Conservation (phyloP, 106 monocot genomes). For the Platanthera guangdongensis region DNA sequence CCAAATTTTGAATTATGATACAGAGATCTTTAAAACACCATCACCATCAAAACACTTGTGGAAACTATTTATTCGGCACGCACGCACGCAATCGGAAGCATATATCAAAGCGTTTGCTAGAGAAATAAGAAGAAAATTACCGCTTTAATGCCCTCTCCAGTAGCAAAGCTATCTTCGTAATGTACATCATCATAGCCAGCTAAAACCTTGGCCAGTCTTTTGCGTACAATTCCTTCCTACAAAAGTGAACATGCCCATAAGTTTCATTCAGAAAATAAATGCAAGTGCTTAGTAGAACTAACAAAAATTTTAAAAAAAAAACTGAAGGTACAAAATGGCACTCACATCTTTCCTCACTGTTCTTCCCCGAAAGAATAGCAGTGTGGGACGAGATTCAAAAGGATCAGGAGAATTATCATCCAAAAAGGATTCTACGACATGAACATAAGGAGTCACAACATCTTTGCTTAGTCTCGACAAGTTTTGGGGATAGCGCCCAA, state of each 20-base stretch:
- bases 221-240: slow-evolving; percentile 81
- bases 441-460: slow-evolving; percentile 83
- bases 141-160: slow-evolving; percentile 70
- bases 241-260: slow-evolving; percentile 10
- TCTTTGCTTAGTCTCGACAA: slow-evolving; percentile 72
- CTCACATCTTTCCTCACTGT: slow-evolving; percentile 83
- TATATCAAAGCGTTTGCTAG: background rate
- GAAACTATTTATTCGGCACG: no score
- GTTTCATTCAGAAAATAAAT: background rate
- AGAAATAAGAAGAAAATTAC: slow-evolving; percentile 29
- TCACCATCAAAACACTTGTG: background rate
- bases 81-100: no score
- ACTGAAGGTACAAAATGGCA: background rate
- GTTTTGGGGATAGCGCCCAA: slow-evolving; percentile 56
- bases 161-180: slow-evolving; percentile 76
- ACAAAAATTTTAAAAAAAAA: background rate
- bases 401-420: slow-evolving; percentile 63
- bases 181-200: slow-evolving; percentile 56
- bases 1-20: background rate
- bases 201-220: slow-evolving; percentile 63
- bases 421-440: slow-evolving; percentile 64
- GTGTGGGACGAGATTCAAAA: slow-evolving; percentile 70
- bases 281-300: background rate
- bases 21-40: background rate
- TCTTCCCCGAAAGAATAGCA: slow-evolving; percentile 90